Evolutionary conservation across 768 basidiomycete genomes (phyloP).

Genomic region (Trichaptum fuscoviolaceum): DNA sequence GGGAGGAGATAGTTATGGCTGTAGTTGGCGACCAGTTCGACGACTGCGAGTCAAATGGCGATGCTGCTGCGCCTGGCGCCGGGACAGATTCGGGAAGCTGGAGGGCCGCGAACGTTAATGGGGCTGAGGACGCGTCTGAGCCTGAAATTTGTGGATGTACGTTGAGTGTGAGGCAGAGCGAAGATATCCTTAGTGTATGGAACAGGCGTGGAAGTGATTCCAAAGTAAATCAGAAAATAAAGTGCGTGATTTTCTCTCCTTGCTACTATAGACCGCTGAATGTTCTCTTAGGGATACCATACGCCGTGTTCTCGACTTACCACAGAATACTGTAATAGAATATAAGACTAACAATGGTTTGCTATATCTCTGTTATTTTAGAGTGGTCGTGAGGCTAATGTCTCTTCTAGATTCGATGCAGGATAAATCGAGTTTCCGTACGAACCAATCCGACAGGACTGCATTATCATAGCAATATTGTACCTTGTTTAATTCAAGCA

Average conservation of each 20-base stretch:
- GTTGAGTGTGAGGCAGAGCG: constrained; percentile 86
- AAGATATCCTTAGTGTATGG: constrained; percentile 94
- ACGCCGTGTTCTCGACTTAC: constrained; percentile 67
- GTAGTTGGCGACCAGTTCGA: constrained; percentile 90
- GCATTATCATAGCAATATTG: constrained; percentile 4
- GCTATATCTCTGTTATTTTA: constrained; percentile 14
- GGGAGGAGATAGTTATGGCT: constrained; percentile 86
- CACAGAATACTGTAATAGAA: constrained; percentile 81
- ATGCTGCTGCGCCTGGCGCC: constrained; percentile 16
- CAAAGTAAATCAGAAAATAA: constrained; percentile 74
- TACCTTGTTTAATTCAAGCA: constrained; percentile 1
- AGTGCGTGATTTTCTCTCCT: constrained; percentile 43
- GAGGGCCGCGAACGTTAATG: constrained; percentile 18
- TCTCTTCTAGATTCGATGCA: constrained; percentile 70
- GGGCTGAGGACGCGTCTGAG: constrained; percentile 40
- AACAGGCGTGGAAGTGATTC: constrained; percentile 76
- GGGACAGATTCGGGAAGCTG: constrained; percentile 18
- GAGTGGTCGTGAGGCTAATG: constrained; percentile 1
- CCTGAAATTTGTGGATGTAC: constrained; percentile 94
- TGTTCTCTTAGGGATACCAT: constrained; percentile 65
- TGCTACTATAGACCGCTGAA: background rate
- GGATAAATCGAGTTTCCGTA: constrained; percentile 82
- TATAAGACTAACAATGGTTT: constrained; percentile 91
- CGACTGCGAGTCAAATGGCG: constrained; percentile 44
- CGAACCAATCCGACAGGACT: constrained; percentile 9